These are phyloP conservation scores for Diaporthe sp. DNA, from an alignment of 2,329 filamentous ascomycete species.

Conservation along the genomic window DNA sequence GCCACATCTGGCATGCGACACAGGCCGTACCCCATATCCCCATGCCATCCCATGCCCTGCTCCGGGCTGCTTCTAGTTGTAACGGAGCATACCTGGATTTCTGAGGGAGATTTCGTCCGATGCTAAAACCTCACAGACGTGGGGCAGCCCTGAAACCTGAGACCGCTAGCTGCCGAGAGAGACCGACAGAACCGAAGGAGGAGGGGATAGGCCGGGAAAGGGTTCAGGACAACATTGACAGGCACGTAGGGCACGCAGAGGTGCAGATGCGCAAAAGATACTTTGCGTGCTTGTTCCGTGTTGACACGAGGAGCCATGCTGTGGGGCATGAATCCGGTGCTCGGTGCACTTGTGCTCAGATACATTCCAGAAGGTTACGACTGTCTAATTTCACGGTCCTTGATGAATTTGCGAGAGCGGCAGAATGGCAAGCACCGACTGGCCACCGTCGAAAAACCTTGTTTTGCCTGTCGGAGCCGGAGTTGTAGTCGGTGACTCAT, in stretches of 20 bases:
- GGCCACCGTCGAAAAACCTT: slow-evolving; percentile 16
- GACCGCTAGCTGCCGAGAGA: slow-evolving; percentile 34
- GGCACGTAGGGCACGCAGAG: background rate
- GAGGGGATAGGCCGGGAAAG: background rate
- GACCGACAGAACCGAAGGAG: slow-evolving; percentile 3
- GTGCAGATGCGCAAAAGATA: slow-evolving; percentile 14
- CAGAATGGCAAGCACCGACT: background rate
- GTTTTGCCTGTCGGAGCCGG: background rate
- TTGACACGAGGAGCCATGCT: background rate
- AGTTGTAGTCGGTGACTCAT: background rate
- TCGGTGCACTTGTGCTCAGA: slow-evolving; percentile 1
- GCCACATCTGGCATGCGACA: slow-evolving; percentile 22
- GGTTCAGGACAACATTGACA: background rate
- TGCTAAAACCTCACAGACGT: slow-evolving; percentile 20
- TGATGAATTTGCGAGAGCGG: slow-evolving; percentile 3
- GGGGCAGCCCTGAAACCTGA: slow-evolving; percentile 35
- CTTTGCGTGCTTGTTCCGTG: slow-evolving; percentile 15
- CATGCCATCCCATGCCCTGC: slow-evolving; percentile 19
- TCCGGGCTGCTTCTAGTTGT: background rate
- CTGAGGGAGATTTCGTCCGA: slow-evolving; percentile 33
- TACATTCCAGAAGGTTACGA: slow-evolving; percentile 30
- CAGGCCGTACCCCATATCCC: background rate
- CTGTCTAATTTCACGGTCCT: slow-evolving; percentile 24
- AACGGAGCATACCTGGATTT: slow-evolving; percentile 12
- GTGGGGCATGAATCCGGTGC: background rate